Base-by-base conservation (phyloP, 1,139 yeast genomes). In the Protomyces arabidopsidicola region DNA sequence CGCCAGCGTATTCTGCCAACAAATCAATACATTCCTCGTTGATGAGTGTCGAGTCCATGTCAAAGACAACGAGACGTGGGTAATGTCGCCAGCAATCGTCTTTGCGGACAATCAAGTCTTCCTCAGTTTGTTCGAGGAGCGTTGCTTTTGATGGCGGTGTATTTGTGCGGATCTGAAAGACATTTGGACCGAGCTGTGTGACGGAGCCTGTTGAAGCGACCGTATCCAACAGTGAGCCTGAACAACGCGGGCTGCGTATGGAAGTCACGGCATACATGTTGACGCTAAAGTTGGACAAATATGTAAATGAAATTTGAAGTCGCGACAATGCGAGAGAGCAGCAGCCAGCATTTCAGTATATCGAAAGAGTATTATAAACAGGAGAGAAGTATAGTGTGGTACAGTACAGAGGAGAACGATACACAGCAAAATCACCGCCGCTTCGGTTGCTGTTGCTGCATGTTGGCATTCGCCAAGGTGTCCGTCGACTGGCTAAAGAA, bases 21-120 rank as follows among this genome's bases (percentile, higher is more conserved):
- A 93, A 77, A 73, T 95, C 99, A 69, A 93, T 93, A 56, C 93
- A 98, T 75, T 95, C 99, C 75, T 95, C 98, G 74, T 88, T 86
- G 69, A 95, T 95, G 72, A 95, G 78, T 0, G 98, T 95, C 0
- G 98, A 91, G 77, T 95, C 99, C 98, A 95, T 95, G 72, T 95
- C 98, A 72, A 95, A 95, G 22, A 95, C 89, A 68, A 89, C 85
- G 58, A 93, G 78, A 70, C 83, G 82, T 72, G 62, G 62, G 36
- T 52, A 38, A 9, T 24, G 52, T n/a, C 62, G 34, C 62, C 62
- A 58, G 52, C 53, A 24, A 20, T 58, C 62, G 20, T 58, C 56
- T 14, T 34, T 38, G 53, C 62, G 55, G 3, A 58, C 56, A 10
- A 58, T 36, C 22, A 58, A 5, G 22, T 58, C 62, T 39, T 58